Evolutionary conservation across 306 rosid genomes (phyloP).

Genomic region (Glycyrrhiza uralensis): DNA sequence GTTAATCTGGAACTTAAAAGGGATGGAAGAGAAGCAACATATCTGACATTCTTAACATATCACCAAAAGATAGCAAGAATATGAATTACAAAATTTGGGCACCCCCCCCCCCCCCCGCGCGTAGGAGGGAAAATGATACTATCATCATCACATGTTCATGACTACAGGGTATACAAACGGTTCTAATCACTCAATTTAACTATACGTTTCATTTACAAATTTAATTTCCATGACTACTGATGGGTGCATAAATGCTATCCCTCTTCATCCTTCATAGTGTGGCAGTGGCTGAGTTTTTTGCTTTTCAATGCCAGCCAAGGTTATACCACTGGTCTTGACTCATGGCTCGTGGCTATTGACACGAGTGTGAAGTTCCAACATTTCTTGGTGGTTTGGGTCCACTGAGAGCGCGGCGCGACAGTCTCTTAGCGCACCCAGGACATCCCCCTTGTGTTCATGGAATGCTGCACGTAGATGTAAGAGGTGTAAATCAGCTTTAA

Average conservation of each 20-base stretch:
- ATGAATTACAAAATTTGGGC: slow-evolving; percentile 24
- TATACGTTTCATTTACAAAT: slow-evolving; percentile 28
- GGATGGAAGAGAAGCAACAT: neutral
- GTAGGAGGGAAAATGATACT: neutral
- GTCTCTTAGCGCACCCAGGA: slow-evolving; percentile 70
- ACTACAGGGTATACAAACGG: neutral
- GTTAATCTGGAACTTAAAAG: neutral
- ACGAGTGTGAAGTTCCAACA: slow-evolving; percentile 87
- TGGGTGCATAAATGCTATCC: neutral
- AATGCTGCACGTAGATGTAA: slow-evolving; percentile 88
- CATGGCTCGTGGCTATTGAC: slow-evolving; percentile 87
- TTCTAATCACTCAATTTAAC: neutral
- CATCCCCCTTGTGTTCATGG: slow-evolving; percentile 85
- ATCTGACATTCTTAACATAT: neutral
- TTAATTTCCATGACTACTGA: slow-evolving; percentile 8
- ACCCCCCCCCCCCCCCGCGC: neutral
- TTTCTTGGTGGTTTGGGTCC: slow-evolving; percentile 90
- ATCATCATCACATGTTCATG: neutral
- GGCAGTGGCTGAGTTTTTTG: neutral
- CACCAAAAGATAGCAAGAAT: neutral
- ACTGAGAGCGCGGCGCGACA: slow-evolving; percentile 95
- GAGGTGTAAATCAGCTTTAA: slow-evolving; percentile 91
- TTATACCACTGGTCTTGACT: neutral
- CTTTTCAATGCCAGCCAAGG: neutral
- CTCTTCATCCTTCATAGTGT: neutral